Base-by-base conservation (phyloP, 805 yeast genomes). In the Candida tammaniensis region DNA sequence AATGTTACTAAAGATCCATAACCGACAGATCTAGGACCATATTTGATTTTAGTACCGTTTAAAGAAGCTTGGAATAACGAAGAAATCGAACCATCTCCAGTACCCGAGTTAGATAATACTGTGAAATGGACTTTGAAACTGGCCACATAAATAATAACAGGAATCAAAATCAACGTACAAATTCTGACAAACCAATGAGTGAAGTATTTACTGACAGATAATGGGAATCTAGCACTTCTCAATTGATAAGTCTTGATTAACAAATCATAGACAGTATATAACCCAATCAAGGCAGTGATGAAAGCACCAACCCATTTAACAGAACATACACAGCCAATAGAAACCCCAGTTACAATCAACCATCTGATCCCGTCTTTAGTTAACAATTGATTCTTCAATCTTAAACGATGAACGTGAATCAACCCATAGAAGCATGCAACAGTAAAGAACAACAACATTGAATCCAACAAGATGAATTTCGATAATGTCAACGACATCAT, bases 51-150 rank as follows among this genome's bases (percentile, higher is more conserved):
- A 30, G 80, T 76, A 8, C 83, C 86, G 33, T 73, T 72, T 43
- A 93, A 66, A 40, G 91, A 86, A 7, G 91, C 89, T 60, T 93
- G 98, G 61, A 93, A 81, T 33, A 91, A 70, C 0, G 97, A 81
- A 12, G 93, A 81, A 65, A 93, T 86, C 33, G 93, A 80, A 3
- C 94, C 84, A 57, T 91, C 96, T 26, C 98, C 98, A 0, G 96
- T 80, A 13, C 98, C 98, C 1, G 94, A 75, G 49, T 79, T 80
- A 50, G 74, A 77, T 38, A 93, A 72, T 24, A 88, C 64, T 13
- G 72, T 50, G 49, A 93, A 93, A 57, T 93, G 98, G 26, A 85
- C 64, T 53, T 80, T 83, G 72, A 93, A 93, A 50, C 82, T 76
- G 20, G 72, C 49, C 51, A 85, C 54, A 52, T 86, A 93, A 16